A percentile compares a stretch with the other conserved stretches of the same genome.
Conservation (phyloP, 148 eudicot species). For the Arbutus unedo region DNA sequence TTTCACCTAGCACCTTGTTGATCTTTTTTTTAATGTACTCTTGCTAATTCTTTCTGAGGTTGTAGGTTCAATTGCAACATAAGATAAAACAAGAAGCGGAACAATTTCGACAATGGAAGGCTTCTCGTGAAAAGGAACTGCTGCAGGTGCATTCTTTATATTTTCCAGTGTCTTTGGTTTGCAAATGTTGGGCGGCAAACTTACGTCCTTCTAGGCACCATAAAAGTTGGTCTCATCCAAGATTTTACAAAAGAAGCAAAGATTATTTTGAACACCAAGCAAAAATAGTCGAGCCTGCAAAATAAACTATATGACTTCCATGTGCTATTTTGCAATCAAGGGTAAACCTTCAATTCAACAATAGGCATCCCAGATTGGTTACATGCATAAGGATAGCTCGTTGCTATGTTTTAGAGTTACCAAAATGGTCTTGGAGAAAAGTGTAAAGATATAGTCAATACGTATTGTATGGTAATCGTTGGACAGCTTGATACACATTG, state of each 20-base stretch:
- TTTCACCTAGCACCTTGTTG: constrained; percentile 13
- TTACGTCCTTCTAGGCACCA: neutral
- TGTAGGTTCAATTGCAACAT: constrained; percentile 93
- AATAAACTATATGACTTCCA: neutral
- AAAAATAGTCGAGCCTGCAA: neutral
- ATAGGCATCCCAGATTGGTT: neutral
- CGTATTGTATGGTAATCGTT: neutral
- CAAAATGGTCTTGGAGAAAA: neutral
- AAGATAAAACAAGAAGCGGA: constrained; percentile 98
- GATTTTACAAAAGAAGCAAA: neutral
- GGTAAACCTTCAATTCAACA: neutral
- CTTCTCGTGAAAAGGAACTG: constrained; percentile 94
- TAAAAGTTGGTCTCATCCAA: neutral
- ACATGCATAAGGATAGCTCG: neutral
- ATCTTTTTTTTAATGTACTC: neutral
- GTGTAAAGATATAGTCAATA: neutral
- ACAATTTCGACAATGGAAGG: constrained; percentile 98
- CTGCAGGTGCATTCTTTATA: constrained; percentile 57
- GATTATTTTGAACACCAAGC: neutral
- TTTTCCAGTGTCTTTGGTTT: neutral
- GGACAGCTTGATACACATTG: too few relatives aligned
- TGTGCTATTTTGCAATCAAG: neutral
- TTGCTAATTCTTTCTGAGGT: constrained; percentile 20
- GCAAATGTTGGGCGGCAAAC: neutral
- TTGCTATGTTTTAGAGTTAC: neutral